Evolutionary conservation across 768 basidiomycete species (phyloP).

Genomic region (Lactifluus subvellereus): DNA sequence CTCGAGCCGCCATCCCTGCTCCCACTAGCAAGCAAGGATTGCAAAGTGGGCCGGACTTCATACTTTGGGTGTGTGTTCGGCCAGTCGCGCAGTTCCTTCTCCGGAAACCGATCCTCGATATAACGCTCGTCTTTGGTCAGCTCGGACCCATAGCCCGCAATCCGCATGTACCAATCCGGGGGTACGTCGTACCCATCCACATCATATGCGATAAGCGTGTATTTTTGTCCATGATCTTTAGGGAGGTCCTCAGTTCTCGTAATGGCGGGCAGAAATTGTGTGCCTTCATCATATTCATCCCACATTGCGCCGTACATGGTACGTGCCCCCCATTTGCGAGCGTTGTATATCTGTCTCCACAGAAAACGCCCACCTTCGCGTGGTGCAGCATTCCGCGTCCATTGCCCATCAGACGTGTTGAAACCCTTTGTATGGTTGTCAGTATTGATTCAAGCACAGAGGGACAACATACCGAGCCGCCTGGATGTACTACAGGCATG

Average conservation of each 20-base stretch:
- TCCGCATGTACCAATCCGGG: constrained; percentile 61
- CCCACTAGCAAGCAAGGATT: constrained; percentile 14
- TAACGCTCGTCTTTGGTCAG: constrained; percentile 9
- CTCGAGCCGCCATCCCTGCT: neutral
- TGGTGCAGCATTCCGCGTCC: constrained; percentile 66
- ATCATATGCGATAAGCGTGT: constrained; percentile 65
- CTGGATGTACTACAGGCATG: constrained; percentile 78
- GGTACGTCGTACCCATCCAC: constrained; percentile 73
- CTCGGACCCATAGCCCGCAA: constrained; percentile 20
- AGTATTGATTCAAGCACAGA: constrained; percentile 1
- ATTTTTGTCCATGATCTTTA: constrained; percentile 42
- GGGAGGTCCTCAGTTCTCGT: constrained; percentile 54
- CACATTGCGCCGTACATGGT: constrained; percentile 82
- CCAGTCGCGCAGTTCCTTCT: constrained; percentile 19
- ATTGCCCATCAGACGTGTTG: constrained; percentile 65
- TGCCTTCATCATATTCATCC: constrained; percentile 89
- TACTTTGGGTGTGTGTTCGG: constrained; percentile 7
- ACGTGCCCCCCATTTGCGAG: constrained; percentile 51
- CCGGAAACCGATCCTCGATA: constrained; percentile 21
- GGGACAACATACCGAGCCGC: constrained; percentile 61
- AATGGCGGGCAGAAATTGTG: constrained; percentile 72
- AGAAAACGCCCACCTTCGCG: constrained; percentile 71
- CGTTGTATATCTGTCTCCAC: constrained; percentile 74
- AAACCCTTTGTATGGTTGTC: constrained; percentile 43
- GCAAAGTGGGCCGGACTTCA: constrained; percentile 13